Percentiles rank a stretch among this genome's conserved stretches.
phyloP scores from a whole-genome alignment of 331 rosid species.

The Phaseolus coccineus region DNA sequence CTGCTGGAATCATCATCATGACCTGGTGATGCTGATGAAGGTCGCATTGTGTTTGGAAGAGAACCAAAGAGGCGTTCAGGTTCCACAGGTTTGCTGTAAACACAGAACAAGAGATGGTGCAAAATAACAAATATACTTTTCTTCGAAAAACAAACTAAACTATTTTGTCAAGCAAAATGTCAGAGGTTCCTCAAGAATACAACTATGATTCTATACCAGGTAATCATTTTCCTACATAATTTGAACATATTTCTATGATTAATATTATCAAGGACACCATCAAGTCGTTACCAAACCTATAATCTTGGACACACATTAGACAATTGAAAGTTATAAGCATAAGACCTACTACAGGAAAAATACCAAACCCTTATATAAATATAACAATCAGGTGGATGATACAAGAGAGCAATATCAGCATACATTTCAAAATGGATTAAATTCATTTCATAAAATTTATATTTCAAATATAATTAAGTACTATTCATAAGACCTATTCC shows the following conservation, averaged over 20 bases:
- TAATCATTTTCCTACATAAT: slow-evolving; percentile 10
- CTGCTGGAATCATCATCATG: slow-evolving; percentile 65
- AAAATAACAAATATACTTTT: slow-evolving; percentile 34
- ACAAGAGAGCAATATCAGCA: slow-evolving; percentile 14
- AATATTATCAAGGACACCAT: slow-evolving; percentile 35
- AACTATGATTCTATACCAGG: slow-evolving; percentile 26
- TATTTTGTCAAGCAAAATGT: slow-evolving; percentile 1
- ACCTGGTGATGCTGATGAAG: slow-evolving; percentile 90
- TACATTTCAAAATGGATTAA: slow-evolving; percentile 16
- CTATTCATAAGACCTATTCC: neutral
- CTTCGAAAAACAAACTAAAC: neutral
- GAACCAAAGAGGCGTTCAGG: slow-evolving; percentile 97
- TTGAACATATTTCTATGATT: slow-evolving; percentile 21
- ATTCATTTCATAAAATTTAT: neutral
- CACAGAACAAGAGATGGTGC: slow-evolving; percentile 14
- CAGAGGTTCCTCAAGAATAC: slow-evolving; percentile 30
- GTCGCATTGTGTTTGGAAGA: slow-evolving; percentile 90
- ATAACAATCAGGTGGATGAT: neutral
- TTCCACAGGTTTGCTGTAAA: slow-evolving; percentile 95
- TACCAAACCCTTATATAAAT: neutral
- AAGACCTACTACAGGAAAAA: slow-evolving; percentile 16
- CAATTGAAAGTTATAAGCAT: neutral
- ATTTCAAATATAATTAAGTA: neutral
- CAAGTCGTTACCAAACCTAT: slow-evolving; percentile 20
- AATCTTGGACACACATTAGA: slow-evolving; percentile 19